These are phyloP conservation scores for Antrodiella citrinella DNA, from an alignment of 768 basidiomycete species.

Conservation along the genomic window DNA sequence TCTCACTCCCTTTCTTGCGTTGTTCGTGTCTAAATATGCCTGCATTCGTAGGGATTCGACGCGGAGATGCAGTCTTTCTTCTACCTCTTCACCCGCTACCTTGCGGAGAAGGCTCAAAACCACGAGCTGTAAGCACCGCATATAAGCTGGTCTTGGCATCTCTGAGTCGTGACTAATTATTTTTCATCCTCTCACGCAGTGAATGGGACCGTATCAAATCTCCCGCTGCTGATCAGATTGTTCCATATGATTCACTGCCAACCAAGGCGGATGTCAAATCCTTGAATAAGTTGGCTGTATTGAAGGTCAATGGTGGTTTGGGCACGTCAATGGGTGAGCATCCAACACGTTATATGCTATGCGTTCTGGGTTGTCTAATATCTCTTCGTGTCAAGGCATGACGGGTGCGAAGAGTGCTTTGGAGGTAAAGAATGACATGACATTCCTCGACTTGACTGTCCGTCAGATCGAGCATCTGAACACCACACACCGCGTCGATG, in stretches of 20 bases:
- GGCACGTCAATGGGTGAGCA: slow-evolving; percentile 80
- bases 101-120: slow-evolving; percentile 80
- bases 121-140: slow-evolving; percentile 65
- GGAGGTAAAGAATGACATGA: slow-evolving; percentile 96
- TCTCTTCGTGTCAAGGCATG: slow-evolving; percentile 45
- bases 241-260: slow-evolving; percentile 71
- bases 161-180: background rate
- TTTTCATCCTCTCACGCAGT: slow-evolving; percentile 7
- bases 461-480: slow-evolving; percentile 96
- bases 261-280: slow-evolving; percentile 48
- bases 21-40: background rate
- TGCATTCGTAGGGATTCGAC: slow-evolving; percentile 57
- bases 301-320: slow-evolving; percentile 92
- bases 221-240: slow-evolving; percentile 78
- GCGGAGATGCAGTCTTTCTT: slow-evolving; percentile 93
- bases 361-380: background rate
- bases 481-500: slow-evolving; percentile 74
- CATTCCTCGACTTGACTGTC: slow-evolving; percentile 91
- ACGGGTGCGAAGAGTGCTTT: slow-evolving; percentile 87
- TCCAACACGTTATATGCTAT: background rate
- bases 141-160: background rate
- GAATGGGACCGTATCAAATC: slow-evolving; percentile 56
- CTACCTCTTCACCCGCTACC: slow-evolving; percentile 87
- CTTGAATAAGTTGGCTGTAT: slow-evolving; percentile 88
- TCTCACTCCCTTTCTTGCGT: no score